Evolutionary conservation across 1,284 basidiomycete genomes (phyloP).

Genomic region (Trichosporon asahii): DNA sequence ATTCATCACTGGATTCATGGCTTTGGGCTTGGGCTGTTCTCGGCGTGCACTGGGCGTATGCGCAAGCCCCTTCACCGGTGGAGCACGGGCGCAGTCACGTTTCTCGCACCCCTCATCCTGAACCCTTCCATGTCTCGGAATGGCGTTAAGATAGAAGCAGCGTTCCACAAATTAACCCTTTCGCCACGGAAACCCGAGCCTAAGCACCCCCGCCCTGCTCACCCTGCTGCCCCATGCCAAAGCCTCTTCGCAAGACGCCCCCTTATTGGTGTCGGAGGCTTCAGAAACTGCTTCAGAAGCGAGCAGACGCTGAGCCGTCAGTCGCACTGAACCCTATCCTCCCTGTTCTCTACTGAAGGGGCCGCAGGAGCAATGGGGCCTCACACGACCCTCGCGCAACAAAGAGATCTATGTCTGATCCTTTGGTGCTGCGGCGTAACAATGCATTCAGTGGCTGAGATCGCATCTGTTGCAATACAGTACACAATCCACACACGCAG

Average conservation of each 20-base stretch:
- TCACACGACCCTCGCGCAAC: neutral
- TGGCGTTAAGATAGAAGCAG: neutral
- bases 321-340: neutral
- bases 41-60: neutral
- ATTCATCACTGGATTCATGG: neutral
- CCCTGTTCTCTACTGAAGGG: neutral
- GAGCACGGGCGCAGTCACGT: neutral
- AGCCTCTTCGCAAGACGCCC: neutral
- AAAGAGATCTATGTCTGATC: conserved; percentile 3
- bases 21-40: neutral
- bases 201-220: neutral
- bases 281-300: neutral
- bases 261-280: neutral
- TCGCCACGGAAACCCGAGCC: neutral
- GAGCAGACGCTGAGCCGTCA: neutral
- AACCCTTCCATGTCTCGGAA: neutral
- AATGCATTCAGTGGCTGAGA: neutral
- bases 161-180: neutral
- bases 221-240: neutral
- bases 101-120: neutral
- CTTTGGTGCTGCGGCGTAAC: neutral
- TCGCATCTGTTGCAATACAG: neutral
- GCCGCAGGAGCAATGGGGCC: neutral
- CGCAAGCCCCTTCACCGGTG: neutral
- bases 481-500: neutral